These are phyloP conservation scores for Fusarium sambucinum DNA, from an alignment of 2,329 filamentous ascomycete species.

Conservation along the genomic window DNA sequence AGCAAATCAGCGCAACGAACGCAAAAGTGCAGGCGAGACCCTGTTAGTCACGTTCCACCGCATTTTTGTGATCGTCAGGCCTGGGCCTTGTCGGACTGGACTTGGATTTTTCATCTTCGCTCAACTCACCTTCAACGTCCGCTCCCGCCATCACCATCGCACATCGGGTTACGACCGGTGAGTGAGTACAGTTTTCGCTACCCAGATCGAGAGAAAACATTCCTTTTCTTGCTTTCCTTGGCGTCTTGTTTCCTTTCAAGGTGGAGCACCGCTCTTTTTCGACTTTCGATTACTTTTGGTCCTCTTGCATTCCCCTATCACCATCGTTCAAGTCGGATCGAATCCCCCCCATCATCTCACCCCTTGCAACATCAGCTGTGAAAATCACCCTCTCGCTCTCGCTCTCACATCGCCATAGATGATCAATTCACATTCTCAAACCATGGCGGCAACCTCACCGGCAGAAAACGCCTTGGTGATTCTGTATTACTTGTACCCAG, in stretches of 20 bases:
- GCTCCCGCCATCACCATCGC: conserved; percentile 32
- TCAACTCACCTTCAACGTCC: conserved; percentile 27
- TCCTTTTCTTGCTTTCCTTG: not conserved
- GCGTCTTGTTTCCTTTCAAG: conserved; percentile 4
- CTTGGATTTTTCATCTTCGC: conserved; percentile 17
- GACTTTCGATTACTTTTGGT: conserved; percentile 3
- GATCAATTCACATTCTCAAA: conserved; percentile 5
- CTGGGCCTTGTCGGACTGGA: conserved; percentile 22
- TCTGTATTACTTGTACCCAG: conserved; percentile 47
- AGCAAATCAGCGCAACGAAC: conserved; percentile 8
- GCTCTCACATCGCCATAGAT: conserved; percentile 11
- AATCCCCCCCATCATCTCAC: not conserved
- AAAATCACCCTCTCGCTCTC: not conserved
- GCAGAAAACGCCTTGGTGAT: conserved; percentile 36
- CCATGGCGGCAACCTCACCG: conserved; percentile 36
- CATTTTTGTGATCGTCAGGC: conserved; percentile 37
- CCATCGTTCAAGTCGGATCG: not conserved
- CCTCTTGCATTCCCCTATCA: not conserved
- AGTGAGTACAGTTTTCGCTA: conserved; percentile 28
- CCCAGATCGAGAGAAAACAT: not conserved
- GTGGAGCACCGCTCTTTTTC: conserved; percentile 1
- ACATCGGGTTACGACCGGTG: conserved; percentile 25
- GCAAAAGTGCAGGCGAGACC: conserved; percentile 30
- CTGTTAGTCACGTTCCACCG: conserved; percentile 38
- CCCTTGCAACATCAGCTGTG: not conserved